Evolutionary conservation across 139 green algal genomes (phyloP), one percentile per base, ranked within the genome.

Genomic region (Chlorella vulgaris): DNA sequence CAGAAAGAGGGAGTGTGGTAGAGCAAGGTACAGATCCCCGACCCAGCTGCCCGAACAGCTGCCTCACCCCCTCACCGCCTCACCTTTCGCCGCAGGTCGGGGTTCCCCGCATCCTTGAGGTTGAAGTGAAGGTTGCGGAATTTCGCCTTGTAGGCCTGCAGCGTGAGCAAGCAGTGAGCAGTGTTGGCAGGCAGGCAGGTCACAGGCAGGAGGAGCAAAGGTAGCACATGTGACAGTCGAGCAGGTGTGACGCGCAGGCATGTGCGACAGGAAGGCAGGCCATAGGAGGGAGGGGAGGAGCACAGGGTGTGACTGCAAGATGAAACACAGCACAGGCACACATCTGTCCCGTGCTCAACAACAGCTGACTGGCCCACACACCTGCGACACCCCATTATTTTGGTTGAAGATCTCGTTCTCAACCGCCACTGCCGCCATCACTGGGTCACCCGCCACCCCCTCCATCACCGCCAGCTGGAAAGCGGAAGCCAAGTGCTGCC

Each of bases 101-200:
- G 93, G 86, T 98, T 98, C 13, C 93, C 94, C 18, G 81, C 67
- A 86, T 98, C 96, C 87, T 98, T 98, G 10, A 99, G 83, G 88
- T 99, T 99, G 91, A 98, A 99, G 36, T 87, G 82, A 51, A 99
- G 85, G 21, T 87, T 91, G 29, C 97, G 90, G 78, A 96, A 93
- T 85, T 98, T 97, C 61, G 93, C 88, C 82, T 98, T 99, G 91
- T 99, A 99, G 33, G 92, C 88, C 69, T 80, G 74, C 28, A 65
- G 13, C 19, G 33, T 39, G 63, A 31, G 1, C 8, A 15, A 71
- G 65, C 7, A 8, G 62, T 7, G 1, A 38, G 5, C 8, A 50
- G 4, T 10, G 10, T 58, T 58, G 47, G 13, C 47, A 58, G 47
- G 47, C 47, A 58, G 47, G 47, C 15, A 10, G 15, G 47, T n/a